A percentile compares a stretch with the other conserved stretches of the same genome.
These are phyloP conservation scores for Curvularia lunata DNA, from an alignment of 2,329 filamentous ascomycete genomes.

Conservation along the genomic window DNA sequence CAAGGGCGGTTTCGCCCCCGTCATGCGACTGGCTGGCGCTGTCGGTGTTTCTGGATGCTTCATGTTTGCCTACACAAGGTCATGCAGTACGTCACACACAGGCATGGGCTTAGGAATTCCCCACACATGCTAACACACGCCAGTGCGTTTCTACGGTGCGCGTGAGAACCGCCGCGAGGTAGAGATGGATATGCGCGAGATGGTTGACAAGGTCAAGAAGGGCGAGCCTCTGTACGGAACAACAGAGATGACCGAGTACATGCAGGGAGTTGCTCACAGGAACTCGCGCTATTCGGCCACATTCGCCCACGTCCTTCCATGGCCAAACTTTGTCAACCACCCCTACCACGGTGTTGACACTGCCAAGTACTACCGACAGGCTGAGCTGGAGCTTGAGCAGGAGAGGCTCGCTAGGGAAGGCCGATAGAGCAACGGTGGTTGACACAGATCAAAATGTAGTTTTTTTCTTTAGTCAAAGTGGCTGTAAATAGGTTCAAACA, in stretches of 20 bases:
- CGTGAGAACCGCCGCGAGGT: constrained; percentile 90
- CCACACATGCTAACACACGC: constrained; percentile 9
- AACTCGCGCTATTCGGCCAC: constrained; percentile 91
- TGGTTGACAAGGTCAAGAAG: constrained; percentile 94
- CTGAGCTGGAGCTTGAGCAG: constrained; percentile 88
- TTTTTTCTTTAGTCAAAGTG: constrained; percentile 26
- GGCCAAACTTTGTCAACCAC: constrained; percentile 99
- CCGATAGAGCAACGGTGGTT: constrained; percentile 18
- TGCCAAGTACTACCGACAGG: constrained; percentile 96
- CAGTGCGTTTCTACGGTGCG: constrained; percentile 95
- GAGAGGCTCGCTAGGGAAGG: constrained; percentile 55
- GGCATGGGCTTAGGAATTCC: neutral
- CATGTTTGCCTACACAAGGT: constrained; percentile 83
- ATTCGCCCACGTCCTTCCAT: constrained; percentile 84
- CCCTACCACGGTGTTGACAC: constrained; percentile 88
- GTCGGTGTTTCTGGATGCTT: constrained; percentile 80
- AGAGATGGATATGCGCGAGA: constrained; percentile 96
- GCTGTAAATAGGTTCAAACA: constrained; percentile 37
- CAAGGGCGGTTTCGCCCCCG: constrained; percentile 78
- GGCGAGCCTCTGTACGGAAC: constrained; percentile 89
- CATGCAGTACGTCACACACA: constrained; percentile 69
- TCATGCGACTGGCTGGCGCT: constrained; percentile 78
- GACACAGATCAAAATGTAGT: constrained; percentile 8
- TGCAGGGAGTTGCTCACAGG: constrained; percentile 90
- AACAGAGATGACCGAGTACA: constrained; percentile 78